Conservation (phyloP, 2,329 filamentous ascomycete species). For the Fusarium piperis region DNA sequence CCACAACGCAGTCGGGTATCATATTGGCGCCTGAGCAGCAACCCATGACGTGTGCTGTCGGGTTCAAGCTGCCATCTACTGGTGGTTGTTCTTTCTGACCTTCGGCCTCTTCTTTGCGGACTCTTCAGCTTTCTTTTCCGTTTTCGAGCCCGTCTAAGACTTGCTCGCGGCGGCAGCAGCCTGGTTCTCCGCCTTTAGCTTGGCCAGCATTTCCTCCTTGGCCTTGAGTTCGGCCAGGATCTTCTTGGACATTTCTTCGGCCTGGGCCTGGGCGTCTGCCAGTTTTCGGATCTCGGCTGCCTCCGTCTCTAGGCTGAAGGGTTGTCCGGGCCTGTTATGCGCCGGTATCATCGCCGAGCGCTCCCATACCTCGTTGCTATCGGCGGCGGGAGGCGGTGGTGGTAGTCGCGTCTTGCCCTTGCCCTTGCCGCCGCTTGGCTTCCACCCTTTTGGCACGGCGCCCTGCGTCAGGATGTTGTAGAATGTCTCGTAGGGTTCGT, state of each 20-base stretch:
- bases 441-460: slow-evolving; percentile 62
- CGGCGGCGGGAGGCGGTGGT: slow-evolving; percentile 49
- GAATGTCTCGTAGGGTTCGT: slow-evolving; percentile 93
- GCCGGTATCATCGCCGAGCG: slow-evolving; percentile 80
- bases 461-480: slow-evolving; percentile 86
- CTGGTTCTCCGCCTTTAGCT: slow-evolving; percentile 68
- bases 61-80: background rate
- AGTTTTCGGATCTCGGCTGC: slow-evolving; percentile 69
- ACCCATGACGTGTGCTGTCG: background rate
- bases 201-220: slow-evolving; percentile 70
- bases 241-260: slow-evolving; percentile 68
- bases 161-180: slow-evolving; percentile 51
- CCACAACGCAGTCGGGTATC: background rate
- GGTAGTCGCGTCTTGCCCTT: slow-evolving; percentile 56
- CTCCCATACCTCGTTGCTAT: slow-evolving; percentile 65
- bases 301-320: slow-evolving; percentile 79
- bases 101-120: background rate
- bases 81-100: background rate
- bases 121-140: background rate
- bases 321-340: slow-evolving; percentile 71
- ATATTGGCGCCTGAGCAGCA: background rate
- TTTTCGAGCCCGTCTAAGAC: slow-evolving; percentile 38
- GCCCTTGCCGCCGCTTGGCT: slow-evolving; percentile 62
- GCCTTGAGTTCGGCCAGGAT: slow-evolving; percentile 69
- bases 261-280: slow-evolving; percentile 70